Percentiles rank a stretch among this genome's conserved stretches.
phyloP scores from a whole-genome alignment of 2,329 filamentous ascomycete genomes.

The Myotisia sp. region DNA sequence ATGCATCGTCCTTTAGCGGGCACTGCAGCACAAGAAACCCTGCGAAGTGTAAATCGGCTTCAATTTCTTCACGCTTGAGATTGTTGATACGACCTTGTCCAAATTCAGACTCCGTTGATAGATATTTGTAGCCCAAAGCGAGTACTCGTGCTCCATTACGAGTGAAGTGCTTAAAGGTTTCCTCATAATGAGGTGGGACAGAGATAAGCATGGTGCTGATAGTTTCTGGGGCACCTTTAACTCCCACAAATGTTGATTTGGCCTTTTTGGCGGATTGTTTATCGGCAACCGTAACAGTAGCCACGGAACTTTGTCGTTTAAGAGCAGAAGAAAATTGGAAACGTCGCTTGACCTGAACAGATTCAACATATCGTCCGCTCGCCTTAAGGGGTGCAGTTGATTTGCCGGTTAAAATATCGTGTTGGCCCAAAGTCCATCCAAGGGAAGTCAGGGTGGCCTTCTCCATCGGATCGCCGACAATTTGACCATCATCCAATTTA shows the following conservation, averaged over 20 bases:
- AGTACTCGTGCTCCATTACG: constrained; percentile 89
- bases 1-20: constrained; percentile 89
- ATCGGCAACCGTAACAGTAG: constrained; percentile 62
- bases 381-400: constrained; percentile 26
- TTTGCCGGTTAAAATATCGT: constrained; percentile 68
- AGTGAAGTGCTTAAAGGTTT: constrained; percentile 97
- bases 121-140: constrained; percentile 83
- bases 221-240: constrained; percentile 95
- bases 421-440: constrained; percentile 82
- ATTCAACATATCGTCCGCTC: constrained; percentile 42
- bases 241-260: constrained; percentile 78
- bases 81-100: constrained; percentile 79
- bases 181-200: constrained; percentile 78
- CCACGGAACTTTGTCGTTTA: constrained; percentile 90
- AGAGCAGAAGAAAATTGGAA: constrained; percentile 97
- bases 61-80: constrained; percentile 82
- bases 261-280: constrained; percentile 58
- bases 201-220: constrained; percentile 81
- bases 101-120: constrained; percentile 67
- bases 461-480: constrained; percentile 98
- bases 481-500: constrained; percentile 89
- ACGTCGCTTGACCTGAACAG: constrained; percentile 85
- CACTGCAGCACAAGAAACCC: constrained; percentile 93
- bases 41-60: constrained; percentile 71
- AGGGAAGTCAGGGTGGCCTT: constrained; percentile 84